Percentiles rank a stretch among this genome's conserved stretches.
Evolutionary conservation across 2,329 filamentous ascomycete species (phyloP).

Genomic region (Shiraia bambusicola): DNA sequence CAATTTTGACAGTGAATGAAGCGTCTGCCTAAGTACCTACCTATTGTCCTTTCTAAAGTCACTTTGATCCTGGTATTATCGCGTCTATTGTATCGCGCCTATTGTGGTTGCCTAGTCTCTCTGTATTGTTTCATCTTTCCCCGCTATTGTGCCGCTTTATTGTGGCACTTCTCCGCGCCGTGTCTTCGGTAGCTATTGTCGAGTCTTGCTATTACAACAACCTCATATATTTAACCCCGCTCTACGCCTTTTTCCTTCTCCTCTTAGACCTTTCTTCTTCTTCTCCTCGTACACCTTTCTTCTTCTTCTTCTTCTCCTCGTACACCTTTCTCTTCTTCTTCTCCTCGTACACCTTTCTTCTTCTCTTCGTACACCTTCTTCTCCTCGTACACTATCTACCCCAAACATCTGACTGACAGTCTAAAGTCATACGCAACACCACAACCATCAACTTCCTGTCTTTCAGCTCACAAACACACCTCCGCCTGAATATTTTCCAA

Average conservation of each 20-base stretch:
- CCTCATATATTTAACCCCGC: background rate
- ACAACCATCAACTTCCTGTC: background rate
- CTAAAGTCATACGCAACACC: background rate
- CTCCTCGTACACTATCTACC: too few relatives aligned
- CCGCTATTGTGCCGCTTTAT: constrained; percentile 7
- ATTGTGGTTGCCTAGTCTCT: background rate
- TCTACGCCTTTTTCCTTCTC: background rate
- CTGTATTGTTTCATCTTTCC: constrained; percentile 4
- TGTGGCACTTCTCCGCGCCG: background rate
- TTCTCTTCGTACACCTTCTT: too few relatives aligned
- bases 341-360: background rate
- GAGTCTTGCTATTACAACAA: constrained; percentile 1
- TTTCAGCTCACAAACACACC: background rate
- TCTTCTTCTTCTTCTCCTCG: background rate
- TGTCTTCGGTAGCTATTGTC: constrained; percentile 3
- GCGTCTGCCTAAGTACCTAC: constrained; percentile 4
- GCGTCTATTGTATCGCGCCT: constrained; percentile 4
- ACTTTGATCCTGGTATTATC: too few relatives aligned
- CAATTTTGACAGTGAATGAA: constrained; percentile 6
- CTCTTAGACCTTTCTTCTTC: background rate
- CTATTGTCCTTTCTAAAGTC: too few relatives aligned
- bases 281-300: background rate
- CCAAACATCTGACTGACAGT: background rate
- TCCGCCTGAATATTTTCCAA: background rate
- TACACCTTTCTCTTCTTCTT: background rate